Evolutionary conservation across 345 rosid species (phyloP).

Genomic region (Populus euphratica): DNA sequence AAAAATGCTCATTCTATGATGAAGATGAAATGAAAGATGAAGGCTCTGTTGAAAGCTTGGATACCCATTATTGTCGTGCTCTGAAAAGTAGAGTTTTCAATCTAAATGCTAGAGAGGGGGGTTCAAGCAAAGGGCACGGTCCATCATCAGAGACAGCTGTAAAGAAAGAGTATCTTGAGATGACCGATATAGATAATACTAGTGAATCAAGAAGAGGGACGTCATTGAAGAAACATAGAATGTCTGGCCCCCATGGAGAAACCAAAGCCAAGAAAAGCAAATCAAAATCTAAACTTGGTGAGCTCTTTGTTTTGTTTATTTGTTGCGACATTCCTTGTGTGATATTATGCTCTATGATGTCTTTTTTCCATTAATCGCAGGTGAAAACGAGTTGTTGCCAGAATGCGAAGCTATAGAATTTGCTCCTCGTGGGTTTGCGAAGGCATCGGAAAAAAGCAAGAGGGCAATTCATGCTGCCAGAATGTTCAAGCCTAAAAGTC

Average conservation of each 20-base stretch:
- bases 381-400: neutral
- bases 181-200: neutral
- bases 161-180: constrained; percentile 16
- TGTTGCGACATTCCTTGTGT: no score
- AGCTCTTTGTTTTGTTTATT: constrained; percentile 7
- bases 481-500: constrained; percentile 36
- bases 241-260: neutral
- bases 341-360: no score
- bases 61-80: neutral
- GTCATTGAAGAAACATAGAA: neutral
- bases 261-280: constrained; percentile 10
- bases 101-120: neutral
- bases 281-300: constrained; percentile 20
- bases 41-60: neutral
- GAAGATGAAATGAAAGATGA: neutral
- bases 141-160: constrained; percentile 15
- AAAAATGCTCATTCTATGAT: neutral
- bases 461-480: constrained; percentile 36
- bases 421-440: constrained; percentile 9
- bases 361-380: neutral
- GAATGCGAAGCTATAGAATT: constrained; percentile 21
- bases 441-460: constrained; percentile 26
- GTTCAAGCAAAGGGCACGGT: constrained; percentile 10
- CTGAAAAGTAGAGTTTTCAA: neutral
- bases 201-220: constrained; percentile 7